Conservation (phyloP, 805 yeast species). For the Saccharomycopsis sp. region DNA sequence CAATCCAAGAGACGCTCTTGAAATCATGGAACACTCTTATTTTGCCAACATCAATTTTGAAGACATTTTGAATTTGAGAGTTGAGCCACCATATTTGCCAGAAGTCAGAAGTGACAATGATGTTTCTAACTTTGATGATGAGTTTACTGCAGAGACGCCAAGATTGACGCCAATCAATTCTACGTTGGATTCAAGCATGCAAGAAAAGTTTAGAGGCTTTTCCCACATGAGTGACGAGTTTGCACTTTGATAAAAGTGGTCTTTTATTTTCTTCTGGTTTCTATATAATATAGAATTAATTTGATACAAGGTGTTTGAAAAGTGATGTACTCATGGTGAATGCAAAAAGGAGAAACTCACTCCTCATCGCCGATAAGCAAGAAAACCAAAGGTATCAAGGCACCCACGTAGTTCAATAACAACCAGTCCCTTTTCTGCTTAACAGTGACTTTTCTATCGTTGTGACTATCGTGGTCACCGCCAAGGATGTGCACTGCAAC, state of each 20-base stretch:
- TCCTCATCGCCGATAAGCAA: conserved; percentile 2
- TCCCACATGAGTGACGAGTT: conserved; percentile 68
- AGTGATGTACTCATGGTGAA: too few relatives aligned
- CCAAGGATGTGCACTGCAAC: conserved; percentile 60
- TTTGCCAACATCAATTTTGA: conserved; percentile 86
- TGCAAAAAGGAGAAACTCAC: too few relatives aligned
- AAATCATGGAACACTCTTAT: conserved; percentile 92
- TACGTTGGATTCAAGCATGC: conserved; percentile 74
- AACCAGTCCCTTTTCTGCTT: background rate
- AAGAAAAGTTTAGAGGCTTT: conserved; percentile 96
- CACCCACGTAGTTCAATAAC: conserved; percentile 6
- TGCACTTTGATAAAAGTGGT: conserved; percentile 3
- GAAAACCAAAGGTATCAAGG: conserved; percentile 9
- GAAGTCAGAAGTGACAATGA: conserved; percentile 82
- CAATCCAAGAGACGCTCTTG: conserved; percentile 81
- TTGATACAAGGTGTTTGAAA: too few relatives aligned
- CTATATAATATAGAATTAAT: too few relatives aligned
- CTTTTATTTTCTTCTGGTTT: too few relatives aligned
- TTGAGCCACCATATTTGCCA: conserved; percentile 86
- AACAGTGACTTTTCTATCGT: conserved; percentile 2
- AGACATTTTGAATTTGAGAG: conserved; percentile 60
- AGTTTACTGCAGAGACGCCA: conserved; percentile 90
- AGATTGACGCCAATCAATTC: conserved; percentile 92
- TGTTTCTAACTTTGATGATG: conserved; percentile 87
- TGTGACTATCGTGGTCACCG: conserved; percentile 20